Conservation (phyloP, 1,139 yeast species). For the Pichia sp. region DNA sequence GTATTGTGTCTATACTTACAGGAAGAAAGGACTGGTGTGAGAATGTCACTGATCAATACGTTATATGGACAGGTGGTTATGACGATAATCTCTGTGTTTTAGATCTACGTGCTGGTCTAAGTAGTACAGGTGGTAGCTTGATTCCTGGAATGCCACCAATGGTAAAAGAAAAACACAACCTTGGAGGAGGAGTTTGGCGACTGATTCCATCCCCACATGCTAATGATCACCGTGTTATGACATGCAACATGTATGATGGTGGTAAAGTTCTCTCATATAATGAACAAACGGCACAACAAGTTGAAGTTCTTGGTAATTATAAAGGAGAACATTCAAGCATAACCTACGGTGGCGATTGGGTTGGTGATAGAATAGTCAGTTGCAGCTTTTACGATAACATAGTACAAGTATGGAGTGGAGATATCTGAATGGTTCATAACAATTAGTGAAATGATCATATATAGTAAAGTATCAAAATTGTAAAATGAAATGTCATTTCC, state of each 20-base stretch:
- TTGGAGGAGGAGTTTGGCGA: conserved; percentile 97
- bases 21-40: conserved; percentile 23
- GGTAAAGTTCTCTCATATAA: conserved; percentile 55
- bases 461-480: background rate
- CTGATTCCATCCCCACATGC: conserved; percentile 56
- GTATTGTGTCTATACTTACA: conserved; percentile 74
- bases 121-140: conserved; percentile 36
- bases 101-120: conserved; percentile 53
- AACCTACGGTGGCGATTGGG: conserved; percentile 96
- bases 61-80: conserved; percentile 85
- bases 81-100: conserved; percentile 72
- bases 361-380: conserved; percentile 51
- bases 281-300: conserved; percentile 32
- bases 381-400: conserved; percentile 89
- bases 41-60: conserved; percentile 38
- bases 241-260: conserved; percentile 96
- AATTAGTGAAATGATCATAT: background rate
- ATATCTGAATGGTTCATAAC: background rate
- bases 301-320: conserved; percentile 46
- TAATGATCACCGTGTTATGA: conserved; percentile 44
- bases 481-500: background rate
- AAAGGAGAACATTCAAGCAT: conserved; percentile 80
- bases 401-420: conserved; percentile 60
- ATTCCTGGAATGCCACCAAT: conserved; percentile 48
- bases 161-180: conserved; percentile 39